phyloP scores from a whole-genome alignment of 148 eudicot species.

The Selenicereus undatus region DNA sequence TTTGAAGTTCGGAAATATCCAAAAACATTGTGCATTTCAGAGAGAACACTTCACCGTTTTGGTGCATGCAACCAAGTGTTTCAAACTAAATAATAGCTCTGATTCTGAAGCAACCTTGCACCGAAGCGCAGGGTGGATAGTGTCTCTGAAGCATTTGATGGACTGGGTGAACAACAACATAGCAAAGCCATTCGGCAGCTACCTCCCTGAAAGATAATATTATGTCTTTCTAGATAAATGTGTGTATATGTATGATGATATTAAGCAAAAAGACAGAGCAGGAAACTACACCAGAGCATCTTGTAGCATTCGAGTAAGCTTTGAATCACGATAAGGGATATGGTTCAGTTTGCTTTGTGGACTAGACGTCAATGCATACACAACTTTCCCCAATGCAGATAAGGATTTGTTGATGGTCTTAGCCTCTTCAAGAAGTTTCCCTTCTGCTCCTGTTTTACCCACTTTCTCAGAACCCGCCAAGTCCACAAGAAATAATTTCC shows the following conservation, averaged over 20 bases:
- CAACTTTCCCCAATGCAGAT: constrained; percentile 90
- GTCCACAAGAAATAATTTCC: constrained; percentile 83
- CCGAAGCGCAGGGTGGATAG: constrained; percentile 88
- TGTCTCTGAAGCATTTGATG: constrained; percentile 71
- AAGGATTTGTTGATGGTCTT: constrained; percentile 88
- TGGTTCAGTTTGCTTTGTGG: constrained; percentile 56
- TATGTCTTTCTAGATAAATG: neutral
- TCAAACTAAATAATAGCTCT: neutral
- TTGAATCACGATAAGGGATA: constrained; percentile 83
- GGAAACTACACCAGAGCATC: constrained; percentile 70
- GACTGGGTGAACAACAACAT: constrained; percentile 81
- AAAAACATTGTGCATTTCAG: neutral
- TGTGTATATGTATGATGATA: neutral
- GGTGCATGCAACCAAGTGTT: neutral
- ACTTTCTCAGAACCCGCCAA: constrained; percentile 94
- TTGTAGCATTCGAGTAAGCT: constrained; percentile 87
- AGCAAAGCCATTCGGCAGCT: constrained; percentile 77
- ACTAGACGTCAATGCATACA: constrained; percentile 70
- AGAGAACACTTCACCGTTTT: neutral
- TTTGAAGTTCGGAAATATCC: too few species aligned
- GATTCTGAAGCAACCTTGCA: constrained; percentile 47
- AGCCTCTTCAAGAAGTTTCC: constrained; percentile 86
- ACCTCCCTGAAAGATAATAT: constrained; percentile 60
- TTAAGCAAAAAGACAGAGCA: constrained; percentile 10
- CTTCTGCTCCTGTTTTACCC: constrained; percentile 90